These are phyloP conservation scores for Drechslera avenae DNA, from an alignment of 2,329 filamentous ascomycete species.

Conservation along the genomic window DNA sequence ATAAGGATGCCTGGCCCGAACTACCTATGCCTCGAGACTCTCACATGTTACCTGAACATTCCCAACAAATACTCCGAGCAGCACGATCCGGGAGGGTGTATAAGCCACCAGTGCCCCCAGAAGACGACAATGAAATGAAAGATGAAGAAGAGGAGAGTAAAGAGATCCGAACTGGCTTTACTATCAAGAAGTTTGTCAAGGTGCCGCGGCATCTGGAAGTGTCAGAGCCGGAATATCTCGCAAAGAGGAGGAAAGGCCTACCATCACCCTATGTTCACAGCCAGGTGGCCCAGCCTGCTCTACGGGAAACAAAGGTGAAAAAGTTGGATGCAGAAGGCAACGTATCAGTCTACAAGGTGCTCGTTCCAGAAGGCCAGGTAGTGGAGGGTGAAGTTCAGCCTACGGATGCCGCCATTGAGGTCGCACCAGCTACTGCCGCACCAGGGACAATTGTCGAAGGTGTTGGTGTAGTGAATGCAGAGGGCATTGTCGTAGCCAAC, in stretches of 20 bases:
- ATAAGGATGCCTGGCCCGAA: slow-evolving; percentile 75
- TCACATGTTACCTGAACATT: slow-evolving; percentile 75
- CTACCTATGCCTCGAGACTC: slow-evolving; percentile 88
- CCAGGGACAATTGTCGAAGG: slow-evolving; percentile 65
- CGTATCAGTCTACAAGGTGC: slow-evolving; percentile 81
- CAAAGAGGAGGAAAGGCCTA: slow-evolving; percentile 65
- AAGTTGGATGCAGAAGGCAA: slow-evolving; percentile 78
- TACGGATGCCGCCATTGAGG: slow-evolving; percentile 55
- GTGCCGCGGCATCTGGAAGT: slow-evolving; percentile 63
- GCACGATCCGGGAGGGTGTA: slow-evolving; percentile 78
- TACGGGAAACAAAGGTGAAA: slow-evolving; percentile 80
- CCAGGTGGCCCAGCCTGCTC: slow-evolving; percentile 44
- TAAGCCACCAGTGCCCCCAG: slow-evolving; percentile 71
- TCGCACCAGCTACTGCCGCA: slow-evolving; percentile 55
- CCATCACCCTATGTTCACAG: slow-evolving; percentile 50
- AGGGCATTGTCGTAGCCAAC: slow-evolving; percentile 63
- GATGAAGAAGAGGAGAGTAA: slow-evolving; percentile 53
- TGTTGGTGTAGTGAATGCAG: slow-evolving; percentile 63
- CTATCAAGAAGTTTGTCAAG: slow-evolving; percentile 62
- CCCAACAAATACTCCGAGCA: slow-evolving; percentile 79
- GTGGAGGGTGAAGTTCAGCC: slow-evolving; percentile 81
- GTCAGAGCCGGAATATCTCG: slow-evolving; percentile 66
- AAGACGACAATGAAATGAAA: slow-evolving; percentile 62
- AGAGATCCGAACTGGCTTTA: slow-evolving; percentile 57
- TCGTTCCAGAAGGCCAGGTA: slow-evolving; percentile 76